A percentile compares a stretch with the other conserved stretches of the same genome.
Evolutionary conservation across 2,329 filamentous ascomycete species (phyloP).

Genomic region (Phymatotrichopsis omnivora): DNA sequence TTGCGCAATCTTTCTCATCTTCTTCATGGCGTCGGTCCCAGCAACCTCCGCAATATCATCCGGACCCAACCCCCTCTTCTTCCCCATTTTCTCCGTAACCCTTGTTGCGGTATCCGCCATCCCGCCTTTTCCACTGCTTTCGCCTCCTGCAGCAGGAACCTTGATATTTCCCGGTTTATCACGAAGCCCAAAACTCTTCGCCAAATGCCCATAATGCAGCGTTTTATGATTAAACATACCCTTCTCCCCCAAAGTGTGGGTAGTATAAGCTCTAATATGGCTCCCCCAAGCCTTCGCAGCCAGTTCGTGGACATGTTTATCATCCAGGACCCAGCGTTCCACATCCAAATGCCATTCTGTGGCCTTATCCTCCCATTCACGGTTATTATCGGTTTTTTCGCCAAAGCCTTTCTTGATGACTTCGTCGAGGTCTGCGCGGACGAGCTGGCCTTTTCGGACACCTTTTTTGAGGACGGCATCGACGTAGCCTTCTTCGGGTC

Average conservation of each 20-base stretch:
- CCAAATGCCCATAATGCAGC: constrained; percentile 82
- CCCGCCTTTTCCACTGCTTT: constrained; percentile 31
- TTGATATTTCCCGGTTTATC: constrained; percentile 81
- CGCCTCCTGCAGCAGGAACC: constrained; percentile 45
- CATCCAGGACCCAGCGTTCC: constrained; percentile 55
- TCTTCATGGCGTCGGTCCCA: constrained; percentile 50
- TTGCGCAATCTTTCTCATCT: constrained; percentile 50
- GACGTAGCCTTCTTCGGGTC: constrained; percentile 85
- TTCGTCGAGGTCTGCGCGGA: constrained; percentile 53
- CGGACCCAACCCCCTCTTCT: constrained; percentile 35
- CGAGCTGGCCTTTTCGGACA: constrained; percentile 44
- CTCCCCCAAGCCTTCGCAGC: constrained; percentile 81
- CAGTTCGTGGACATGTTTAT: constrained; percentile 62
- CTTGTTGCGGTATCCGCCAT: constrained; percentile 34
- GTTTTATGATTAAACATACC: constrained; percentile 83
- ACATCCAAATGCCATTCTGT: constrained; percentile 41
- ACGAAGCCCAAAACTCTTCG: constrained; percentile 83
- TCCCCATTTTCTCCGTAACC: constrained; percentile 32
- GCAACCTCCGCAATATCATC: constrained; percentile 37
- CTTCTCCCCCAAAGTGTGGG: constrained; percentile 77
- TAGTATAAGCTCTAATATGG: constrained; percentile 89
- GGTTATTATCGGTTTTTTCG: constrained; percentile 22
- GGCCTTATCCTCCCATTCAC: constrained; percentile 41
- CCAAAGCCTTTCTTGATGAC: constrained; percentile 57
- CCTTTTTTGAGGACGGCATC: constrained; percentile 54